Base-by-base conservation (phyloP, 768 basidiomycete genomes). In the Tephrocybe sp. region DNA sequence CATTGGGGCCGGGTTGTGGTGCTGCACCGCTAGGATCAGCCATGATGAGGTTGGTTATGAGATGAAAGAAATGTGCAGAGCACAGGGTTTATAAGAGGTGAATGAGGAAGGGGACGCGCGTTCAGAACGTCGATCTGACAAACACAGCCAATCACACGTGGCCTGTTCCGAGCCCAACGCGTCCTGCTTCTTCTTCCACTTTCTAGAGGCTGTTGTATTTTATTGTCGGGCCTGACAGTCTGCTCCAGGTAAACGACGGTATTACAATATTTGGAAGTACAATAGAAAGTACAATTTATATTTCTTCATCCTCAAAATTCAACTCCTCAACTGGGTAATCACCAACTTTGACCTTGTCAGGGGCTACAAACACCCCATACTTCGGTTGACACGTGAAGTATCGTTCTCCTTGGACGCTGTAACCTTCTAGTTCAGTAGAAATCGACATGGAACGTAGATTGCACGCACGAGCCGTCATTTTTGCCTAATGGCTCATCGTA, bases 401-500 rank as follows among this genome's bases (percentile, higher is more conserved):
- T n/a, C 76, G 73, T 55, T 85, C 82, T 1, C 90, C 93, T 62
- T 93, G 80, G 2, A 96, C 88, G 0, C 94, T 96, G 21, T 10
- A 50, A 38, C 4, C 18, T 37, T 24, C 34, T 15, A n/a, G 36
- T 28, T 42, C 32, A 47, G 26, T 23, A 10, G 18, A 26, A 8
- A 23, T 24, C 23, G 42, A 21, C 17, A 39, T 50, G 50, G 46
- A 38, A 26, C 42, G 43, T 48, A 46, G 50, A 36, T 40, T 43
- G 14, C 8, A 84, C 93, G 71, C 64, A 96, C 94, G 85, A 86
- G 59, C 96, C 96, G 66, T 98, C 90, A 55, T 95, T 94, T 73
- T 95, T 98, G 10, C 96, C 96, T 20, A 92, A 77, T 3, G 96
- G 95, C 61, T 98, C 96, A 63, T 98, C 96, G 62, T 94, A 91